These are phyloP conservation scores for Tillandsia fasciculata DNA, from an alignment of 176 grass and related monocot genomes.

Conservation along the genomic window DNA sequence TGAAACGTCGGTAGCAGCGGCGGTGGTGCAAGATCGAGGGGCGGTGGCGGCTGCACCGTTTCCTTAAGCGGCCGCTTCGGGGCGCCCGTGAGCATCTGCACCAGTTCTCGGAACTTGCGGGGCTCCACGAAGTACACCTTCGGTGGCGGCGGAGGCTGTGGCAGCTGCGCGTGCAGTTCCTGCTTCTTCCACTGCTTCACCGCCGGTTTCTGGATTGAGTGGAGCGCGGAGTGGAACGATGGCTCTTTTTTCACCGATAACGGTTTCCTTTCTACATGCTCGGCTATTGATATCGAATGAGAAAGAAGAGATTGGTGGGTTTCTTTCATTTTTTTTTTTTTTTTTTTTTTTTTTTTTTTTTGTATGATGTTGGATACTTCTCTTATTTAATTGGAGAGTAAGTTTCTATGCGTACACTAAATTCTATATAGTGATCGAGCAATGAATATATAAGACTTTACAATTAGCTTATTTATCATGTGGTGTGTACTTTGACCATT, in stretches of 20 bases:
- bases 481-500: too few relatives aligned
- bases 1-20: background rate
- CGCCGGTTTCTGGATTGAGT: background rate
- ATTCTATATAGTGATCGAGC: too few relatives aligned
- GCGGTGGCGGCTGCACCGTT: background rate
- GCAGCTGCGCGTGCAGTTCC: background rate
- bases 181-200: constrained; percentile 12
- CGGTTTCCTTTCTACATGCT: too few relatives aligned
- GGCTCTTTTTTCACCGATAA: background rate
- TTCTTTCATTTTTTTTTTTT: too few relatives aligned
- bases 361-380: too few relatives aligned
- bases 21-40: background rate
- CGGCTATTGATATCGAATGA: background rate
- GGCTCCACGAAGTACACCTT: constrained; percentile 11
- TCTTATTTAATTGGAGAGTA: too few relatives aligned
- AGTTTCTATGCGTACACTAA: too few relatives aligned
- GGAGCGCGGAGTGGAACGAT: background rate
- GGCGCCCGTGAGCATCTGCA: constrained; percentile 6
- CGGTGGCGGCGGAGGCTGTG: background rate
- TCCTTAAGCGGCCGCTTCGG: background rate
- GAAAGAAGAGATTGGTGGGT: background rate
- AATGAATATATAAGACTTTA: too few relatives aligned
- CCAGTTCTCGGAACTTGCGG: constrained; percentile 5
- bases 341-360: too few relatives aligned
- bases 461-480: too few relatives aligned